phyloP scores from a whole-genome alignment of 2,329 filamentous ascomycete species.

The Cytospora piceae region DNA sequence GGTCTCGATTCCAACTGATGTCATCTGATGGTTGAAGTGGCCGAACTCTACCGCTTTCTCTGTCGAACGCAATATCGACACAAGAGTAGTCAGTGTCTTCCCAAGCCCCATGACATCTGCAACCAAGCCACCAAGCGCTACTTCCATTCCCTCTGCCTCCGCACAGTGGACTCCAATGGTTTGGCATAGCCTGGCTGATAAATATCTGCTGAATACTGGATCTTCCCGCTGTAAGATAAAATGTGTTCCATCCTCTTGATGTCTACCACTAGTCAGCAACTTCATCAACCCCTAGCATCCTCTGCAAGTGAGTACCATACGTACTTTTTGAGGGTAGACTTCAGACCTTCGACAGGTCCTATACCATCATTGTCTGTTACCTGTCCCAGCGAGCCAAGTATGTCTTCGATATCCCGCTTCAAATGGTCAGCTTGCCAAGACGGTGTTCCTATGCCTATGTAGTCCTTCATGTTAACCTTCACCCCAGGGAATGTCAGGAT shows the following conservation, averaged over 20 bases:
- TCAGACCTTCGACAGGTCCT: background rate
- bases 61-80: background rate
- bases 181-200: background rate
- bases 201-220: background rate
- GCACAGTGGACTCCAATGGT: background rate
- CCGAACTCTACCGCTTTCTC: background rate
- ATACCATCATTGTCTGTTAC: background rate
- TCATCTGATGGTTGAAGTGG: background rate
- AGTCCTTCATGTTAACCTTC: background rate
- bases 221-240: conserved; percentile 7
- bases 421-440: background rate
- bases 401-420: background rate
- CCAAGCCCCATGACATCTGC: conserved; percentile 12
- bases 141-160: background rate
- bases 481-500: background rate
- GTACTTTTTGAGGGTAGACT: background rate
- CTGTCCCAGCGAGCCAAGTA: background rate
- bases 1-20: background rate
- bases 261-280: background rate
- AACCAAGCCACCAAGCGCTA: background rate
- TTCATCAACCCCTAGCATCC: no score
- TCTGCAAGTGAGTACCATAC: no score
- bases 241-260: background rate
- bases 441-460: background rate
- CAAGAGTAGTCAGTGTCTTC: conserved; percentile 2